Conservation (phyloP, 2,329 filamentous ascomycete species). For the Ustilaginoidea virens region DNA sequence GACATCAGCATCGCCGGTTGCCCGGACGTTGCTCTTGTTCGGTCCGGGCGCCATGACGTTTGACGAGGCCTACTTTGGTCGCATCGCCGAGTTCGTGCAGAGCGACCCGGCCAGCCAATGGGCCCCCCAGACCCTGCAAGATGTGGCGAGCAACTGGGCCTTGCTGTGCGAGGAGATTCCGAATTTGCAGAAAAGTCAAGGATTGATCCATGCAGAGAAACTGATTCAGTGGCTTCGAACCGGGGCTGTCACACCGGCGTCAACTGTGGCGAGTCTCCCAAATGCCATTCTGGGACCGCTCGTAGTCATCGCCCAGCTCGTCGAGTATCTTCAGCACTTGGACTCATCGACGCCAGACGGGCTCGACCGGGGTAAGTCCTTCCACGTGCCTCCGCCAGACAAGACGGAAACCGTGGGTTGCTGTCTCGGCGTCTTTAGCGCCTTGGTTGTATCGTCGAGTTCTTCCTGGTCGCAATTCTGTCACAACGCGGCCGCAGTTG, state of each 20-base stretch:
- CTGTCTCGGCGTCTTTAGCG: background rate
- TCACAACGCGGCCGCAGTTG: background rate
- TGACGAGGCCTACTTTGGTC: background rate
- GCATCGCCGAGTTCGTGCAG: background rate
- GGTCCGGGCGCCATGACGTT: background rate
- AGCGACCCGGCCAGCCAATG: background rate
- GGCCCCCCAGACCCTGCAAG: background rate
- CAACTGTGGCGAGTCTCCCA: background rate
- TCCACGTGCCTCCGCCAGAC: background rate
- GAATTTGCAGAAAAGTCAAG: background rate
- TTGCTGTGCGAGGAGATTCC: background rate
- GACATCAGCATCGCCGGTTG: too few species aligned
- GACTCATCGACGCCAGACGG: background rate
- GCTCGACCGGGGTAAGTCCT: background rate
- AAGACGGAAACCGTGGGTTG: background rate
- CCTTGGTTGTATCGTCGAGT: background rate
- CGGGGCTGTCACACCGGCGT: background rate
- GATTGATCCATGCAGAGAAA: background rate
- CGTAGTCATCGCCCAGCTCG: background rate
- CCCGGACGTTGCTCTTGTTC: background rate
- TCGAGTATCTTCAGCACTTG: background rate
- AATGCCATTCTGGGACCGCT: constrained; percentile 1
- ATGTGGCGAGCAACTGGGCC: background rate
- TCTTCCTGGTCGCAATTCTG: background rate
- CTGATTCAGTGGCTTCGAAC: background rate